These are phyloP conservation scores for Cryptococcus depauperatus DNA, from an alignment of 1,284 basidiomycete species.

Conservation along the genomic window DNA sequence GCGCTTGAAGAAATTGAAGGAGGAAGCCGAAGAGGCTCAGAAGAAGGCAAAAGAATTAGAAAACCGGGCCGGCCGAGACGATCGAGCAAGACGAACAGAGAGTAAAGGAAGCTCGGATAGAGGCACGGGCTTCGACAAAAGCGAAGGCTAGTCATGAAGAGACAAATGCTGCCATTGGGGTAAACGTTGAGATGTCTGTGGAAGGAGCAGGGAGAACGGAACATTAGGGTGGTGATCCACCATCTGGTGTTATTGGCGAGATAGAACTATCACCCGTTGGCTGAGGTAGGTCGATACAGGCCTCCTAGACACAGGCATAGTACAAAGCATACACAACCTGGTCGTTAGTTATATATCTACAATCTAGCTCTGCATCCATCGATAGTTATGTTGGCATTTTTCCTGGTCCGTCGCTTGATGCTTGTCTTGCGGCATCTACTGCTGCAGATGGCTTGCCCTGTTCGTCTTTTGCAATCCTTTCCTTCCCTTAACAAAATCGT, in stretches of 20 bases:
- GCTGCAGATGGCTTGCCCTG: conserved; percentile 1
- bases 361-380: too few species aligned
- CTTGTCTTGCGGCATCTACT: conserved; percentile 4
- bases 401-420: not conserved
- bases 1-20: conserved; percentile 24
- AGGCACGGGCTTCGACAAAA: conserved; percentile 1
- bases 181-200: not conserved
- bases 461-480: conserved; percentile 7
- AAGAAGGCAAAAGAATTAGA: conserved; percentile 7
- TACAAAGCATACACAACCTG: too few species aligned
- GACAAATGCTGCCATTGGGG: not conserved
- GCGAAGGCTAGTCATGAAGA: not conserved
- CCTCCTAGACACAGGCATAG: too few species aligned
- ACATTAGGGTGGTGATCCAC: too few species aligned
- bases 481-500: conserved; percentile 7
- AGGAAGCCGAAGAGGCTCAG: conserved; percentile 20
- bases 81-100: conserved; percentile 1
- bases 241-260: not conserved
- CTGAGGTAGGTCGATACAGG: too few species aligned
- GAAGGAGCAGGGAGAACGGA: not conserved
- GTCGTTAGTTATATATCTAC: too few species aligned
- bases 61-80: conserved; percentile 2
- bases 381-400: too few species aligned
- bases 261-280: too few species aligned
- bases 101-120: not conserved